These are phyloP conservation scores for Calycina marina DNA, from an alignment of 2,329 filamentous ascomycete genomes.

Conservation along the genomic window DNA sequence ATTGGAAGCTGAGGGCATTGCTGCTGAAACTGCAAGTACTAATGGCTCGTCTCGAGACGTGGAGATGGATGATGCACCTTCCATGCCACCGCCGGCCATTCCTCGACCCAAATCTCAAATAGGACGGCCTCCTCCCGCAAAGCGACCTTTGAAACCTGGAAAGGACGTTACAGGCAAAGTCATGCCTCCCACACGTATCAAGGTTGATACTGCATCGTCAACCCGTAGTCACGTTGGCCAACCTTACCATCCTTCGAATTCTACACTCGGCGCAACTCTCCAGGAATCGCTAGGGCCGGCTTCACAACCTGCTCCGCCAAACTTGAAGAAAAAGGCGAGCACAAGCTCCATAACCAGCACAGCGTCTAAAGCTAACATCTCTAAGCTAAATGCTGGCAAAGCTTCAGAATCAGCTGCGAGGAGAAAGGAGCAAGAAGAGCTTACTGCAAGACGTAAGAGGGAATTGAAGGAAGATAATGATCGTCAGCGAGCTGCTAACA, in stretches of 20 bases:
- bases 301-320: constrained; percentile 31
- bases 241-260: constrained; percentile 46
- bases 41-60: constrained; percentile 28
- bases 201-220: constrained; percentile 53
- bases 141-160: constrained; percentile 45
- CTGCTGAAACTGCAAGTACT: constrained; percentile 21
- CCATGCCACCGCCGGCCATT: constrained; percentile 41
- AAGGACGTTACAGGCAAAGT: constrained; percentile 43
- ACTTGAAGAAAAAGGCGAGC: constrained; percentile 48
- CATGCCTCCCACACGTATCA: constrained; percentile 57
- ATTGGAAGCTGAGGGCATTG: constrained; percentile 20
- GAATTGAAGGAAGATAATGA: constrained; percentile 73
- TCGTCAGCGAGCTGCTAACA: constrained; percentile 52
- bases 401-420: constrained; percentile 62
- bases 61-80: constrained; percentile 40
- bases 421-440: constrained; percentile 76
- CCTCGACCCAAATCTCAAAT: constrained; percentile 35
- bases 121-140: constrained; percentile 32
- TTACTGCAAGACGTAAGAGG: constrained; percentile 61
- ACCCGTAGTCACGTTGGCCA: constrained; percentile 37
- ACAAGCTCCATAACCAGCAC: constrained; percentile 23
- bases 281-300: constrained; percentile 35
- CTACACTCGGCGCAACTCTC: constrained; percentile 39
- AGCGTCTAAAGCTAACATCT: constrained; percentile 31
- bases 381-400: constrained; percentile 56